Evolutionary conservation across 148 eudicot genomes (phyloP).

Genomic region (Rhododendron ovatum): DNA sequence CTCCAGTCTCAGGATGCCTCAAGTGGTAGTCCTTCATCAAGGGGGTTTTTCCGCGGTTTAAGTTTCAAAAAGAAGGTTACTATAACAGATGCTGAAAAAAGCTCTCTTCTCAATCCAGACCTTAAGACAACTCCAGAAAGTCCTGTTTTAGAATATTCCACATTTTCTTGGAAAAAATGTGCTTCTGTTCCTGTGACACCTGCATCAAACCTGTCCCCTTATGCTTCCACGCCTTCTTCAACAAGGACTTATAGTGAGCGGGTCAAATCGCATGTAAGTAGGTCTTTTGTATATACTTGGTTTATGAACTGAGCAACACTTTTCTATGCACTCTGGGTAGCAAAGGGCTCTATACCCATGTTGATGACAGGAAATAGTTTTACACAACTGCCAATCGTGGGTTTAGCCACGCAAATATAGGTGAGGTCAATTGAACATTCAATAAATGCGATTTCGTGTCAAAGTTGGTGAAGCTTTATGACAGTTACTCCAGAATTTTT

Average conservation of each 20-base stretch:
- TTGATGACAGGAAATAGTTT: not conserved
- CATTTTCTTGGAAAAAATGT: conserved; percentile 56
- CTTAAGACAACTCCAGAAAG: conserved; percentile 39
- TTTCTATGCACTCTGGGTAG: not conserved
- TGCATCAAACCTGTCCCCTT: conserved; percentile 50
- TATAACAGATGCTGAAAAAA: conserved; percentile 50
- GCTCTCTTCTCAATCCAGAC: conserved; percentile 50
- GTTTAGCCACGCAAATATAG: not conserved
- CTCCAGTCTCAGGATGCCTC: not conserved
- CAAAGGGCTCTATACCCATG: conserved; percentile 3
- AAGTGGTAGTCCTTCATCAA: conserved; percentile 43
- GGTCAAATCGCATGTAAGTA: conserved; percentile 48
- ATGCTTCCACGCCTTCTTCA: conserved; percentile 58
- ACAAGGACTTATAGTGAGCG: conserved; percentile 60
- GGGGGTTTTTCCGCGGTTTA: conserved; percentile 58
- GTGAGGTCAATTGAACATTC: not conserved
- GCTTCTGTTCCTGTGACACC: conserved; percentile 79
- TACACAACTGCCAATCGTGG: not conserved
- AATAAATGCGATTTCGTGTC: not conserved
- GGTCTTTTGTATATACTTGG: not conserved
- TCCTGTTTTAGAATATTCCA: conserved; percentile 35
- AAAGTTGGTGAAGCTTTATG: not conserved
- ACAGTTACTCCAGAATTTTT: not conserved
- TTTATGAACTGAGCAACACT: not conserved
- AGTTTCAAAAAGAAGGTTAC: conserved; percentile 68